These are phyloP conservation scores for Hippophae rhamnoides DNA, from an alignment of 306 rosid genomes.

Conservation along the genomic window DNA sequence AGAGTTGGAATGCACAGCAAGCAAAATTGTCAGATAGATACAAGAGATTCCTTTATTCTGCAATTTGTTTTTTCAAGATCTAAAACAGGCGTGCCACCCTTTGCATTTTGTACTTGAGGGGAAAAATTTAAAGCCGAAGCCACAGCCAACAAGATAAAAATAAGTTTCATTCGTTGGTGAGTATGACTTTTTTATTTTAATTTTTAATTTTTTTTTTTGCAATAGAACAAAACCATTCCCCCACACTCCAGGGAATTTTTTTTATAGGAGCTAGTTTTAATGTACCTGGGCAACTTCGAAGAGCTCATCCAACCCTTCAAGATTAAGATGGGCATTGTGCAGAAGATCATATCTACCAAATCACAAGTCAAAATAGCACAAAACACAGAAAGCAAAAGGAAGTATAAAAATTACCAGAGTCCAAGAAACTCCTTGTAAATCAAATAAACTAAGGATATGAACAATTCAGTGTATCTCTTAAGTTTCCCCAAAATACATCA, in stretches of 20 bases:
- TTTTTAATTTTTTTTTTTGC: background rate
- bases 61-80: too few species aligned
- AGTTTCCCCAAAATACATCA: too few species aligned
- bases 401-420: constrained; percentile 9
- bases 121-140: background rate
- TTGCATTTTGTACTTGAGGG: too few species aligned
- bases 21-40: too few species aligned
- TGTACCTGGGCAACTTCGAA: constrained; percentile 93
- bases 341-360: constrained; percentile 81
- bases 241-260: background rate
- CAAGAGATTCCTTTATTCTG: too few species aligned
- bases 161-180: background rate
- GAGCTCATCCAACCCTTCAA: constrained; percentile 86
- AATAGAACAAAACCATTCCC: background rate
- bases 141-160: background rate
- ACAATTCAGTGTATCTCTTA: too few species aligned
- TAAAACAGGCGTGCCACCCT: too few species aligned
- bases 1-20: constrained; percentile 1
- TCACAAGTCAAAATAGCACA: constrained; percentile 20
- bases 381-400: constrained; percentile 2
- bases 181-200: background rate
- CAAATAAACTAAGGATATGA: too few species aligned
- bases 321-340: constrained; percentile 92
- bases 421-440: constrained; percentile 12
- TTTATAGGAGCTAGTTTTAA: background rate